Evolutionary conservation across 805 yeast species (phyloP), one percentile per base, ranked within the genome.

Genomic region (Metschnikowia picachoensis): DNA sequence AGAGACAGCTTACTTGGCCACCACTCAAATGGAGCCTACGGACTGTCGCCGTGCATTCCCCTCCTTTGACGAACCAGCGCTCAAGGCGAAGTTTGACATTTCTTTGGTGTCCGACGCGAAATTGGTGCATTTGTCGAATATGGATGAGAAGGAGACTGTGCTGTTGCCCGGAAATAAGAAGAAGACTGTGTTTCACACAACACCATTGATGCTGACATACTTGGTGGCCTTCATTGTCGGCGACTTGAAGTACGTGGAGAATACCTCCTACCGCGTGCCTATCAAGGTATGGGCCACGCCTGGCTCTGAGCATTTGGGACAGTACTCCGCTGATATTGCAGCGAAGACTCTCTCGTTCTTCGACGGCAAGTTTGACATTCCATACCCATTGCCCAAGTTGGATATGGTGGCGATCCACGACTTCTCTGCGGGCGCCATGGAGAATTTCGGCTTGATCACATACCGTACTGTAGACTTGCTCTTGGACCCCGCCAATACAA

Each of bases 41-140:
- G 94, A 87, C 61, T 87, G 92, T 56, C 80, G 95, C 58, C 77
- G 89, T 58, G 94, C 94, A 9, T 87, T 87, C 75, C 95, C 95
- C 30, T 85, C 86, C 60, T 85, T 83, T 58, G 95, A 87, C 65
- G 94, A 86, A 63, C 95, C 95, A 17, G 80, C 86, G 46, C 74
- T 84, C 49, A 87, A 87, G 68, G 88, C 94, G 20, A 73, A 80
- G 41, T 87, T 83, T 59, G 83, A 80, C 46, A 72, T 87, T 48
- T 68, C 82, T 33, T 72, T 87, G 61, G 72, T 84, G 48, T 77
- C 85, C 39, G 75, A 74, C 52, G 69, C 72, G 51, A 62, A 71
- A 30, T 69, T 81, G 56, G 82, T 84, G 35, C 79, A 82, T 56
- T 72, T 83, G 59, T 82, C 87, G 31, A 83, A 83, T 68, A 83